These are phyloP conservation scores for Phytophthora constricta DNA, from an alignment of 352 stramenopile genomes.

Conservation along the genomic window DNA sequence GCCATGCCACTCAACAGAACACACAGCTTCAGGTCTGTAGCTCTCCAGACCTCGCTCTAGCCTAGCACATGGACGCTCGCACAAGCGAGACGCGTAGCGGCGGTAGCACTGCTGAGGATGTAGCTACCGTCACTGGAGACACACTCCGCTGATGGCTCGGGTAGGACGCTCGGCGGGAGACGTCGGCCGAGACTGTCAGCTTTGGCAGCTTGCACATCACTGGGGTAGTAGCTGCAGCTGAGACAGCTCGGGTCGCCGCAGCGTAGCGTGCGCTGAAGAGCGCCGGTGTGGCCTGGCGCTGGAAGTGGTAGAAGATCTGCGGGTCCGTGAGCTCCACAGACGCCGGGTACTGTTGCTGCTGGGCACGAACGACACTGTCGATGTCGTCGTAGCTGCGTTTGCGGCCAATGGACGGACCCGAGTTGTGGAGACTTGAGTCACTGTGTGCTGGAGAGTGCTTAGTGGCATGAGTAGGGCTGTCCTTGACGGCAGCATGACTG, in stretches of 20 bases:
- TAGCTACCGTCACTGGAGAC: constrained; percentile 38
- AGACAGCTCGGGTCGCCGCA: constrained; percentile 2
- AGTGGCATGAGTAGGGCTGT: constrained; percentile 12
- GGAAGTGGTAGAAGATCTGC: constrained; percentile 43
- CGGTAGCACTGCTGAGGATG: constrained; percentile 42
- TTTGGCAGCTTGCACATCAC: constrained; percentile 46
- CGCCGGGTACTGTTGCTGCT: constrained; percentile 19
- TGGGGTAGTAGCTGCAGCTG: constrained; percentile 16
- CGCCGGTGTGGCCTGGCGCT: constrained; percentile 19
- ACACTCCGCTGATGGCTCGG: constrained; percentile 26
- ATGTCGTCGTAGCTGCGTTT: constrained; percentile 57
- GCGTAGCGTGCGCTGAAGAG: constrained; percentile 26
- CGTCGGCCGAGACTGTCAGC: constrained; percentile 30
- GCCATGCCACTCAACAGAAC: constrained; percentile 24
- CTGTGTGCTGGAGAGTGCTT: constrained; percentile 13
- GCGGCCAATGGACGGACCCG: constrained; percentile 23
- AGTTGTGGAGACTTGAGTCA: constrained; percentile 14
- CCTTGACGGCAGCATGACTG: constrained; percentile 9
- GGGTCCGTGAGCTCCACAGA: constrained; percentile 41
- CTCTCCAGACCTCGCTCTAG: neutral
- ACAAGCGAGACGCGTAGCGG: constrained; percentile 52
- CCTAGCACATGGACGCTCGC: constrained; percentile 48
- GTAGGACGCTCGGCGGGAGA: constrained; percentile 29
- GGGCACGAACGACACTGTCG: constrained; percentile 34
- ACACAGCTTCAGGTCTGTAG: constrained; percentile 9